Evolutionary conservation across 345 rosid genomes (phyloP).

Genomic region (Cochlearia excelsa): DNA sequence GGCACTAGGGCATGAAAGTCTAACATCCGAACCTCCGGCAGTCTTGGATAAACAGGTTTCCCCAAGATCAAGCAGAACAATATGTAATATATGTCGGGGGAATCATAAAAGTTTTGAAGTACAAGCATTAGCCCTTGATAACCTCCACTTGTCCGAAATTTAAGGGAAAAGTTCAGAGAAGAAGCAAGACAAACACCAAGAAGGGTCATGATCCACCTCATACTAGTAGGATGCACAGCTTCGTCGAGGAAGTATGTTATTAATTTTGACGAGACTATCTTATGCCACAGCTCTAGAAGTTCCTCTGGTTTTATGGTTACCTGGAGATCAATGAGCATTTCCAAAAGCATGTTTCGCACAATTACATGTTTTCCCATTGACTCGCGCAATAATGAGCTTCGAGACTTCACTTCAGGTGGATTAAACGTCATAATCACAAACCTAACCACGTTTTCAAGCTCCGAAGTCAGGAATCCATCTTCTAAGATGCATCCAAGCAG

Average conservation of each 20-base stretch:
- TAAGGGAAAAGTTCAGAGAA: conserved; percentile 81
- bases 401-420: conserved; percentile 75
- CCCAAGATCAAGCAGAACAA: conserved; percentile 87
- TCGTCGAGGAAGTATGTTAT: conserved; percentile 90
- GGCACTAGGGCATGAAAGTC: conserved; percentile 94
- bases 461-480: conserved; percentile 81
- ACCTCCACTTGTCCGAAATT: conserved; percentile 80
- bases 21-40: conserved; percentile 96
- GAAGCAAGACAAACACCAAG: conserved; percentile 83
- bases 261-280: conserved; percentile 87
- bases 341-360: conserved; percentile 89
- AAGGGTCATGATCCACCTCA: conserved; percentile 98
- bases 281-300: conserved; percentile 90
- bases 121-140: conserved; percentile 77
- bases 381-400: conserved; percentile 61
- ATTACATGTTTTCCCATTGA: conserved; percentile 92
- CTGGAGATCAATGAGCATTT: conserved; percentile 94
- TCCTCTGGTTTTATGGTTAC: conserved; percentile 88
- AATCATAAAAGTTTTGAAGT: conserved; percentile 87
- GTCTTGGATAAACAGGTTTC: conserved; percentile 82
- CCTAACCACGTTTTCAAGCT: conserved; percentile 84
- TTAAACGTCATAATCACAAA: conserved; percentile 95
- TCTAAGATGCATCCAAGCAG: conserved; percentile 85
- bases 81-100: conserved; percentile 91
- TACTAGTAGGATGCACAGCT: conserved; percentile 93